Evolutionary conservation across 2,329 filamentous ascomycete species (phyloP), one percentile per base, ranked within the genome.

Genomic region (Phialemonium atrogriseum): DNA sequence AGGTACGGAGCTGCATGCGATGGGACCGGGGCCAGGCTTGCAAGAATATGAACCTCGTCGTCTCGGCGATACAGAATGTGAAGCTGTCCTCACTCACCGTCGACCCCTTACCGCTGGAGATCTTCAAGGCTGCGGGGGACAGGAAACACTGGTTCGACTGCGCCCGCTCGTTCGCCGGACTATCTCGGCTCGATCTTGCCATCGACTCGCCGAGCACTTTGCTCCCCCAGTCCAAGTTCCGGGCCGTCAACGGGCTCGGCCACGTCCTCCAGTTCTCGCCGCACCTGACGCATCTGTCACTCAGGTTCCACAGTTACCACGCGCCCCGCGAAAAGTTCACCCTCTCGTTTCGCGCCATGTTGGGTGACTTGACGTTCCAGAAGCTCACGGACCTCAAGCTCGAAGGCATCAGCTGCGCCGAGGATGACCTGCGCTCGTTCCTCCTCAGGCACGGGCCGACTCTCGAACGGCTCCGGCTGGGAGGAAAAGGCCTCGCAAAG

Each of bases 51-150:
- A 54, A 60, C 38, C 49, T 55, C 34, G 52, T 62, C 36, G 52
- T 60, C 23, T 52, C 52, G 20, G 57, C 59, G 18, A 37, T 59
- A 31, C 52, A 58, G 23, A 56, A 58, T 19, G 41, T 54, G 19
- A 46, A 45, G 13, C 48, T 65, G 24, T 41, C 46, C 9, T 55
- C 57, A 5, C 54, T 66, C 35, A 49, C 55, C 29, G 50, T 66
- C 33, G 61, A 66, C 43, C 56, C 59, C 10, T 50, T 66, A 30
- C 62, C 62, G 7, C 51, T 65, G 26, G 60, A 64, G 38, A 45
- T 63, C 11, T 60, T 65, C 39, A 53, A 56, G 29, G 33, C 55
- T 24, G 41, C 50, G 7, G 47, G 46, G 25, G 52, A 61, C 44
- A 55, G 60, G 15, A 47, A 44, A 10, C 54, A 58, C 35, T 66